Percentiles rank a stretch among this genome's conserved stretches.
These are phyloP conservation scores for Eimeria brunetti DNA, from an alignment of 169 alveolate species.

Conservation along the genomic window DNA sequence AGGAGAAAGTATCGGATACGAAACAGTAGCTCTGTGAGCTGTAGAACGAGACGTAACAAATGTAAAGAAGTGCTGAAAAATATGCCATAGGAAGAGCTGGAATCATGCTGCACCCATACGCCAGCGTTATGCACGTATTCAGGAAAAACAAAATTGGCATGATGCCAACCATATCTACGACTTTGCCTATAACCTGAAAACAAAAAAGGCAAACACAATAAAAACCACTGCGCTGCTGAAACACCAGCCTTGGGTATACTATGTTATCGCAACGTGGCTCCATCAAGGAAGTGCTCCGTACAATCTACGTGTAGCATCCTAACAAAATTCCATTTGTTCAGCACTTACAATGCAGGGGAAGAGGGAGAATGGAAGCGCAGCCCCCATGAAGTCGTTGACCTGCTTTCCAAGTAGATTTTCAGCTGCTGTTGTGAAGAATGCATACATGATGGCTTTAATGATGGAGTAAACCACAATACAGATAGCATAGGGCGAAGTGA, in stretches of 20 bases:
- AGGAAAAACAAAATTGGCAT: conserved; percentile 68
- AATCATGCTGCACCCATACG: conserved; percentile 67
- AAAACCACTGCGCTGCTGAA: not conserved
- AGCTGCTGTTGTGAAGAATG: conserved; percentile 74
- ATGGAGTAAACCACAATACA: conserved; percentile 68
- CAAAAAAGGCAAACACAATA: not conserved
- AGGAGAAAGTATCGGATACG: conserved; percentile 76
- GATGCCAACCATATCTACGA: conserved; percentile 79
- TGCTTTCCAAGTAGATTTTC: conserved; percentile 76
- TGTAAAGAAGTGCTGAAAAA: conserved; percentile 55
- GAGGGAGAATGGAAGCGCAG: conserved; percentile 76
- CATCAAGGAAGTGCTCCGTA: not conserved
- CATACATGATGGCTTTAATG: conserved; percentile 59
- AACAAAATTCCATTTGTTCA: not conserved
- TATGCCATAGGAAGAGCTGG: conserved; percentile 54
- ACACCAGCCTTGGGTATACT: not conserved
- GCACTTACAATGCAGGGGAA: conserved; percentile 78
- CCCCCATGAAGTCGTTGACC: conserved; percentile 81
- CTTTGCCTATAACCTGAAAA: conserved; percentile 76
- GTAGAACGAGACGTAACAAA: conserved; percentile 73
- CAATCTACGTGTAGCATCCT: not conserved
- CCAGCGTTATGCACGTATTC: conserved; percentile 68
- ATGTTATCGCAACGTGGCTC: too few relatives aligned
- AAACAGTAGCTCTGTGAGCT: conserved; percentile 79
- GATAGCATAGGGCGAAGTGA: conserved; percentile 56